Conservation (phyloP, 352 stramenopile genomes). For the Phytophthora pluvialis region DNA sequence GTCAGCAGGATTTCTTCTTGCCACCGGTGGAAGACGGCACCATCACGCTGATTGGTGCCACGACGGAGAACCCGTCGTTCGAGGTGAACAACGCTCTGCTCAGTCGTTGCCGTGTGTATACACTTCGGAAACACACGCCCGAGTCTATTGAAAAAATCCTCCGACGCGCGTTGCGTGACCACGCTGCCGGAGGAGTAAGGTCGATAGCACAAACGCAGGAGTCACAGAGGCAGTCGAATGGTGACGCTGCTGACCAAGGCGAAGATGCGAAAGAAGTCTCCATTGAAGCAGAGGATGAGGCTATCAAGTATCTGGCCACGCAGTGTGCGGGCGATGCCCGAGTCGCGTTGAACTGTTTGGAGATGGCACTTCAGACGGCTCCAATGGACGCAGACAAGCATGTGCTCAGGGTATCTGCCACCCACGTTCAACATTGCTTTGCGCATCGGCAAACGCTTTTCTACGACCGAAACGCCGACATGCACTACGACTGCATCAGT, state of each 20-base stretch:
- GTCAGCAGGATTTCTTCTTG: conserved; percentile 90
- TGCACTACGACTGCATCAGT: conserved; percentile 89
- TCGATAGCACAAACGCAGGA: conserved; percentile 31
- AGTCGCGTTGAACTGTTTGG: conserved; percentile 83
- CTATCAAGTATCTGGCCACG: conserved; percentile 69
- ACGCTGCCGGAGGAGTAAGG: conserved; percentile 35
- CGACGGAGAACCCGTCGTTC: conserved; percentile 91
- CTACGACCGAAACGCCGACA: conserved; percentile 88
- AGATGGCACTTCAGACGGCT: conserved; percentile 76
- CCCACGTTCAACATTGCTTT: conserved; percentile 78
- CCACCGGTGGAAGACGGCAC: conserved; percentile 82
- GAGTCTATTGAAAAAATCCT: conserved; percentile 77
- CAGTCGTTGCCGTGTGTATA: conserved; percentile 82
- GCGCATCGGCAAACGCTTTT: conserved; percentile 73
- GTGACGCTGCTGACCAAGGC: neutral
- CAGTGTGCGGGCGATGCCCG: conserved; percentile 83
- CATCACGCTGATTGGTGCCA: conserved; percentile 90
- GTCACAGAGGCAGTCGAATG: conserved; percentile 13
- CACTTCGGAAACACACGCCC: conserved; percentile 68
- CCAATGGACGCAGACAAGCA: conserved; percentile 32
- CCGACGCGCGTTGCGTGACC: conserved; percentile 54
- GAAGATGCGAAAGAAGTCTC: conserved; percentile 1
- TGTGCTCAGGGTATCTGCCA: conserved; percentile 51
- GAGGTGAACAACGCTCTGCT: conserved; percentile 88
- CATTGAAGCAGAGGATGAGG: conserved; percentile 60